A percentile compares a stretch with the other conserved stretches of the same genome.
phyloP scores from a whole-genome alignment of 192 early-diverging fungal species.

The Chytriomyces hyalinus region DNA sequence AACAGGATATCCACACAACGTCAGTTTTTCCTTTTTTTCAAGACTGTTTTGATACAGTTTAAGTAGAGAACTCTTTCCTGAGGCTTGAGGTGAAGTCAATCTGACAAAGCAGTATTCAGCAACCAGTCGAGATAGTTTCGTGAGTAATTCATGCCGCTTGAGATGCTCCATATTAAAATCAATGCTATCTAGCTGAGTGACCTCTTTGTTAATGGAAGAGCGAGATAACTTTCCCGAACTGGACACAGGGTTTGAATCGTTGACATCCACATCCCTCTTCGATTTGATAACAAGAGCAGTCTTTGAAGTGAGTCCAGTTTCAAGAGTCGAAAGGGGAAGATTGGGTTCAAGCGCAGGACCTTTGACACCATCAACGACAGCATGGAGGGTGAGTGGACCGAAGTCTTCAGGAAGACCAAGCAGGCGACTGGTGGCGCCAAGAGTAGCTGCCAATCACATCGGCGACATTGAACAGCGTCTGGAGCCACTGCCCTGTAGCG shows the following conservation, averaged over 20 bases:
- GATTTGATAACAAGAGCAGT: constrained; percentile 12
- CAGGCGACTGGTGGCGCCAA: too few relatives aligned
- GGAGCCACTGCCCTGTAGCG: too few relatives aligned
- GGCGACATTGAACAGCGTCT: too few relatives aligned
- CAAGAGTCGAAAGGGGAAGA: neutral
- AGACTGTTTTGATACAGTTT: neutral
- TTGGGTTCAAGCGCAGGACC: neutral
- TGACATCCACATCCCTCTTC: neutral
- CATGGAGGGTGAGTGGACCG: too few relatives aligned
- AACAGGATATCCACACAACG: constrained; percentile 16
- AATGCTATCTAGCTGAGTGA: constrained; percentile 7
- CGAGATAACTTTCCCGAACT: neutral
- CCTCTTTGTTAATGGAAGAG: neutral
- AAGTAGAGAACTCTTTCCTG: constrained; percentile 26
- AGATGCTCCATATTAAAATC: neutral
- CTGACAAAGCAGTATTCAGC: neutral
- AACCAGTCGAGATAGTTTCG: neutral
- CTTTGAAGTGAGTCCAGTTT: neutral
- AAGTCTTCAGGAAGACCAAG: too few relatives aligned
- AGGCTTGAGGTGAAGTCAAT: constrained; percentile 15
- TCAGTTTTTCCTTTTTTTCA: neutral
- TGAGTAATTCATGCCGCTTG: neutral
- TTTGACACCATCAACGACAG: constrained; percentile 19
- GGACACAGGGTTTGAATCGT: neutral
- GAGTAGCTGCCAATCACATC: too few relatives aligned